These are phyloP conservation scores for Xylaria multiplex DNA, from an alignment of 2,329 filamentous ascomycete species.

Conservation along the genomic window DNA sequence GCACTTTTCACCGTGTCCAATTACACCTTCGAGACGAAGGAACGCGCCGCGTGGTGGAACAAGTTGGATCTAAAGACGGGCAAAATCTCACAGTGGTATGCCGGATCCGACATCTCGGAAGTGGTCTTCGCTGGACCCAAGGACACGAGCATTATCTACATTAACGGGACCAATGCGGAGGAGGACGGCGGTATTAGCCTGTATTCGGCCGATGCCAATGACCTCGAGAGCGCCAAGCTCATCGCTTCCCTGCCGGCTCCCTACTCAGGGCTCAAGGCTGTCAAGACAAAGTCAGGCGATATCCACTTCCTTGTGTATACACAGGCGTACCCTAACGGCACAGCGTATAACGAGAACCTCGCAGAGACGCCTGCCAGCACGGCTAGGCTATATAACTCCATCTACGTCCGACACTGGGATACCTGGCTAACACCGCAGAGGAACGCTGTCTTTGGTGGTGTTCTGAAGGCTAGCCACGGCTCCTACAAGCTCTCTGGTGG, in stretches of 20 bases:
- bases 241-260: conserved; percentile 52
- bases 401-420: conserved; percentile 71
- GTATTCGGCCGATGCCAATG: conserved; percentile 51
- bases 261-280: conserved; percentile 53
- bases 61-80: conserved; percentile 65
- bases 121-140: conserved; percentile 65
- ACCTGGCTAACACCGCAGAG: conserved; percentile 64
- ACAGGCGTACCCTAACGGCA: conserved; percentile 66
- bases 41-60: conserved; percentile 59
- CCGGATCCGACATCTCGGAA: conserved; percentile 65
- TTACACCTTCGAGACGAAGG: conserved; percentile 68
- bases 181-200: conserved; percentile 54
- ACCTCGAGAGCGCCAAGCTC: conserved; percentile 45
- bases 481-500: conserved; percentile 46
- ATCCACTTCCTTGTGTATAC: conserved; percentile 58
- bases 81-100: conserved; percentile 62
- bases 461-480: conserved; percentile 51
- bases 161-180: conserved; percentile 60
- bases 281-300: conserved; percentile 46
- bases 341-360: conserved; percentile 63
- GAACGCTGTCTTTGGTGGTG: conserved; percentile 69
- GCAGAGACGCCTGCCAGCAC: conserved; percentile 58
- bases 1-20: conserved; percentile 62
- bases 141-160: conserved; percentile 58
- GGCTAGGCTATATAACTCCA: conserved; percentile 65